Conservation (phyloP, 495 filamentous ascomycete genomes). For the Tricharina praecox region DNA sequence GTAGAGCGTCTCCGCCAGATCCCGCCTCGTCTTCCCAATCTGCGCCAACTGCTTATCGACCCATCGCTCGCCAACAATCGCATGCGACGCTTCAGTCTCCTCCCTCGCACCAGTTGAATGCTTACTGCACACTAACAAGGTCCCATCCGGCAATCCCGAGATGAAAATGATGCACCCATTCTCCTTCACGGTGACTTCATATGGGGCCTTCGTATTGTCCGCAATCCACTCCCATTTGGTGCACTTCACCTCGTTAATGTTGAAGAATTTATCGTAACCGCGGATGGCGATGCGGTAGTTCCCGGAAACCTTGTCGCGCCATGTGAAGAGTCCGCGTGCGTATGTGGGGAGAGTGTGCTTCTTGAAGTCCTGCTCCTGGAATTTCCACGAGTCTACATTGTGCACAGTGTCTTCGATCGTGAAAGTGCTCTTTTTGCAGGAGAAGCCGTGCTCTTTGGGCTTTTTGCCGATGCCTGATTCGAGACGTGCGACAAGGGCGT, state of each 20-base stretch:
- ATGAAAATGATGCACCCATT: slow-evolving; percentile 99
- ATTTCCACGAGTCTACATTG: slow-evolving; percentile 75
- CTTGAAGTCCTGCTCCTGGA: slow-evolving; percentile 93
- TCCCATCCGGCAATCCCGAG: slow-evolving; percentile 70
- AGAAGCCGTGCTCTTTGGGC: slow-evolving; percentile 37
- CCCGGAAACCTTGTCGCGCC: slow-evolving; percentile 37
- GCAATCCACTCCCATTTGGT: slow-evolving; percentile 73
- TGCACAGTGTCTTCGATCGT: slow-evolving; percentile 41
- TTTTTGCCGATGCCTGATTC: slow-evolving; percentile 34
- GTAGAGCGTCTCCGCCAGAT: slow-evolving; percentile 59
- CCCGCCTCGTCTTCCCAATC: slow-evolving; percentile 55
- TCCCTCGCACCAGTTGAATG: slow-evolving; percentile 71
- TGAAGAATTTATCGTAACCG: slow-evolving; percentile 99
- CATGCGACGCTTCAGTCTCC: slow-evolving; percentile 60
- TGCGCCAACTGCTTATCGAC: slow-evolving; percentile 58
- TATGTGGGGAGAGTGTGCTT: slow-evolving; percentile 66
- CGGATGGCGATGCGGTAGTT: slow-evolving; percentile 61
- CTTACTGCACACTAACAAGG: slow-evolving; percentile 88
- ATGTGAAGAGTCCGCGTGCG: slow-evolving; percentile 83
- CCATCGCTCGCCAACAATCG: slow-evolving; percentile 68
- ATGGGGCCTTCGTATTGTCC: slow-evolving; percentile 63
- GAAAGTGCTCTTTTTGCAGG: slow-evolving; percentile 60
- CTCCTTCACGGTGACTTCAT: slow-evolving; percentile 91
- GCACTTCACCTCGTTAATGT: slow-evolving; percentile 55
- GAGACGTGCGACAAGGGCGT: slow-evolving; percentile 33